Conservation (phyloP, 2,329 filamentous ascomycete genomes). For the Calonectria hongkongensis region DNA sequence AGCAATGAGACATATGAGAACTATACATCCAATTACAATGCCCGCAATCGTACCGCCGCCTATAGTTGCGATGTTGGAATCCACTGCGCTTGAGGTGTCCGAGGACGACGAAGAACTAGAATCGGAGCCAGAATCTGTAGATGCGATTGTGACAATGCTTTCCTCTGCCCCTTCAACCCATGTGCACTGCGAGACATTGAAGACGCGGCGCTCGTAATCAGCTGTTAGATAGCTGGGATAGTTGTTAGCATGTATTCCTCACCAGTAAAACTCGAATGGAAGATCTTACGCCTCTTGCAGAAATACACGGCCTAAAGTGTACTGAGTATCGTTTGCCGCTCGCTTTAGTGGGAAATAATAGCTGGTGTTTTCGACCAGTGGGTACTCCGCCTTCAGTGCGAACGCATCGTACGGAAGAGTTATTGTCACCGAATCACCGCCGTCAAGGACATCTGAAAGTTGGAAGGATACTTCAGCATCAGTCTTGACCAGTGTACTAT, state of each 20-base stretch:
- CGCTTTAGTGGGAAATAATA: slow-evolving; percentile 44
- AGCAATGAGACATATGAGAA: background rate
- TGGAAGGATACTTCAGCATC: slow-evolving; percentile 23
- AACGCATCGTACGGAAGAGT: slow-evolving; percentile 45
- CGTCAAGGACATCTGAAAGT: slow-evolving; percentile 14
- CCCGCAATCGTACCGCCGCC: slow-evolving; percentile 6
- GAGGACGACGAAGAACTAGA: background rate
- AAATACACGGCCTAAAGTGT: slow-evolving; percentile 42
- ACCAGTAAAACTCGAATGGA: background rate
- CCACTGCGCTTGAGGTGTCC: background rate
- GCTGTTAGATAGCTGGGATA: slow-evolving; percentile 32
- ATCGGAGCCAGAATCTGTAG: background rate
- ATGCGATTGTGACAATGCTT: slow-evolving; percentile 22
- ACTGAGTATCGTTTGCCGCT: slow-evolving; percentile 43
- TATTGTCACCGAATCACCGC: slow-evolving; percentile 26
- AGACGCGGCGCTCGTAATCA: slow-evolving; percentile 45
- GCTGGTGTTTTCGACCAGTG: slow-evolving; percentile 31
- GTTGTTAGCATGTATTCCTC: background rate
- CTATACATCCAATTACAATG: background rate
- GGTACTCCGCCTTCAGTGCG: slow-evolving; percentile 38
- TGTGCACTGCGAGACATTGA: slow-evolving; percentile 31
- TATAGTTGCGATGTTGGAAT: background rate
- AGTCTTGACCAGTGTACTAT: background rate
- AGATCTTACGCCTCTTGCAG: slow-evolving; percentile 40
- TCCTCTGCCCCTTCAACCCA: slow-evolving; percentile 16